Evolutionary conservation across 441 rosid species (phyloP), one percentile per base, ranked within the genome.

Genomic region (California macrophylla): DNA sequence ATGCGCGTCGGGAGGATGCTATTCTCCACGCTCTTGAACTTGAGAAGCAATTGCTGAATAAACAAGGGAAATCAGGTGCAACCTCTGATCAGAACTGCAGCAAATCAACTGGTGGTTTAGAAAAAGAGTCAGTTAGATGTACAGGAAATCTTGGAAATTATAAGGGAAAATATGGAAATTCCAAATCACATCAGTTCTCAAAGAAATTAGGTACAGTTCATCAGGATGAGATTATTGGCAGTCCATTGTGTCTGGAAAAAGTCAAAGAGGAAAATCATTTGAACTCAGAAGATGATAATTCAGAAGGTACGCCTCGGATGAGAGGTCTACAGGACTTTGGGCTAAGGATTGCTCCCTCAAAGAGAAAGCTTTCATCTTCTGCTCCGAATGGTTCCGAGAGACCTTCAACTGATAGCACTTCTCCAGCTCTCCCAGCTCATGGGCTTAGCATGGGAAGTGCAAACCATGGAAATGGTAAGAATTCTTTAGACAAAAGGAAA

Each of bases 1-100:
- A 95, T 85, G 98, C 99, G 68, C 94, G 99, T 61, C 83, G 99
- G 71, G 99, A 95, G 83, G 99, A 95, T 80, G 99, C 99, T 23
- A 92, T 95, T 79, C 95, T 92, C 60, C 99, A 95, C 76, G 98
- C 98, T 3, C 97, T 95, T 75, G 99, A 95, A 75, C 96, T 95
- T 61, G 99, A 95, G 81, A 92, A 85, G 83, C 83, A 87, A 76
- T 71, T 87, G 50, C 70, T 82, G 79, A 80, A 69, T 75, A 88
- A 79, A 75, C 87, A 86, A 80, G 90, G 84, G 69, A 86, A 83
- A 71, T 66, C 72, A 1, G 76, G 74, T 72, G 68, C 54, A 4
- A 21, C 69, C 71, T 65, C 71, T 76, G 83, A 76, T 61, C 78
- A 40, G 45, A 74, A 61, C 58, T 81, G 71, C 75, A 82, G 77